Base-by-base conservation (phyloP, 768 basidiomycete genomes). In the Suillus subalutaceus region DNA sequence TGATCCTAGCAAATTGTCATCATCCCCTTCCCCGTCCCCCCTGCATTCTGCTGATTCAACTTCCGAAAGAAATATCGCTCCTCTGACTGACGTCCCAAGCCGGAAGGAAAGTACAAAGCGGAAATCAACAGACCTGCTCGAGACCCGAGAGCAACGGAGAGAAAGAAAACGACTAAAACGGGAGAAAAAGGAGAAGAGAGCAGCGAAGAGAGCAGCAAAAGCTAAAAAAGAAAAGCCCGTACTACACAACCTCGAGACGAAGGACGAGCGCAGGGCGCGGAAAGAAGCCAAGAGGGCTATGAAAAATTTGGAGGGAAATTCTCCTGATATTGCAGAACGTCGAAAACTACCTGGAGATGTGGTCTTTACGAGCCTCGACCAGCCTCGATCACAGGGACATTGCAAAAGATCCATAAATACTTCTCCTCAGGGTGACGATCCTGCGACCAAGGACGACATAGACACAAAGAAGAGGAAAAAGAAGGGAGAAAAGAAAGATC, bases 81-180 rank as follows among this genome's bases (percentile, higher is more conserved):
- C 55, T 41, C 38, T 30, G 9, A 59, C 38, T 18, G 37, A 38
- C 44, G 37, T 35, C 1, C 64, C 44, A 35, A 57, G 20, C 35
- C 35, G 30, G 2, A 61, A 38, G 30, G 58, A 64, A 18, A 32
- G 7, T 3, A 68, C 64, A 57, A 74, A 68, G 26, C 66, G 66
- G 43, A 72, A 64, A 38, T 48, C 18, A 26, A 60, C 65, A 20
- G 67, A 61, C 8, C 53, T 23, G 18, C 16, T 20, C 3, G 70
- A 71, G 62, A 71, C 70, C 1, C 66, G 41, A 41, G 74, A 70
- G 46, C 67, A 68, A 57, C 70, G 66, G 43, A 70, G 68, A 62
- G 68, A 73, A 53, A 71, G 68, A 26, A 77, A 74, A 52, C 65
- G 69, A 48, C 10, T 71, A 43, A 77, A 69, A 58, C 69, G 55